A percentile compares a stretch with the other conserved stretches of the same genome.
Conservation (phyloP, 345 rosid species). For the Fremontodendron californicum region DNA sequence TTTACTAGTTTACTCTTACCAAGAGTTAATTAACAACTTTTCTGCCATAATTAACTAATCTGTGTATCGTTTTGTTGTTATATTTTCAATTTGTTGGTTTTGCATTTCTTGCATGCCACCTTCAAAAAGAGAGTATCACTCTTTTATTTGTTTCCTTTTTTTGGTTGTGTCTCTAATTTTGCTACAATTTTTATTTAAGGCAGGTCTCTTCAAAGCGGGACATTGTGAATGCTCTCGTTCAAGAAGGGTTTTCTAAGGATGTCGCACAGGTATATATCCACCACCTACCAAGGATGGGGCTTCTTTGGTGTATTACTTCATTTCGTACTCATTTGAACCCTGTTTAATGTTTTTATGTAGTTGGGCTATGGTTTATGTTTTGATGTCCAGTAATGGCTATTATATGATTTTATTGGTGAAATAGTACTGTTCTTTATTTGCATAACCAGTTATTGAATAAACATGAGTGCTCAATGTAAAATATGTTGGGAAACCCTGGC, state of each 20-base stretch:
- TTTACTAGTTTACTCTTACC: neutral
- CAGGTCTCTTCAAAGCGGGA: conserved; percentile 58
- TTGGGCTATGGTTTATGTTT: neutral
- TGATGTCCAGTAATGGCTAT: neutral
- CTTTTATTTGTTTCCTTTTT: neutral
- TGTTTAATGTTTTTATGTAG: neutral
- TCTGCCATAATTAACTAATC: neutral
- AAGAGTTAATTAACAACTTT: neutral
- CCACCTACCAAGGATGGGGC: neutral
- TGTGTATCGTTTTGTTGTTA: neutral
- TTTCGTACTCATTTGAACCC: neutral
- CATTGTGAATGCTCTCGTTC: conserved; percentile 41
- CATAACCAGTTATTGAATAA: neutral
- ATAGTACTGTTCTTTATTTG: neutral
- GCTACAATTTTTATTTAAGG: conserved; percentile 21
- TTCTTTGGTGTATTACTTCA: neutral
- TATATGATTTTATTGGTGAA: neutral
- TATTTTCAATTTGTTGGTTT: neutral
- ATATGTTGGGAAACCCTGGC: no score
- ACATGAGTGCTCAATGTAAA: neutral
- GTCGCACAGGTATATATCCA: conserved; percentile 54
- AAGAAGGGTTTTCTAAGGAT: conserved; percentile 56
- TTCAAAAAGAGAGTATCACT: neutral
- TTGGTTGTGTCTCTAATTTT: conserved; percentile 7
- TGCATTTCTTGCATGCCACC: neutral